Percentiles rank a stretch among this genome's conserved stretches.
Evolutionary conservation across 305 asterid species (phyloP).

Genomic region (Plantago coronopus): DNA sequence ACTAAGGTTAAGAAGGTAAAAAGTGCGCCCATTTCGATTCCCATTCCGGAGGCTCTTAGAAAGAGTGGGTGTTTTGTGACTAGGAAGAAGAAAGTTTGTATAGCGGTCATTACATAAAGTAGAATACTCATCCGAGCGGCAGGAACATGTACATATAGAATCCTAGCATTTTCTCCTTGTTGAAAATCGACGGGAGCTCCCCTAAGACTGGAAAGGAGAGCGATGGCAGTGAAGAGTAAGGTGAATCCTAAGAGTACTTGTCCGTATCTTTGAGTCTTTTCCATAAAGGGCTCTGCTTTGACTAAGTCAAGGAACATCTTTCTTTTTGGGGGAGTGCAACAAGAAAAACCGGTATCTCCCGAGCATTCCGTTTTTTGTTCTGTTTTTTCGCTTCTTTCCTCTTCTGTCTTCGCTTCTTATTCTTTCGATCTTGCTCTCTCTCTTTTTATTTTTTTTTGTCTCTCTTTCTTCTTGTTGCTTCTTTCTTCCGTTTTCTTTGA

Average conservation of each 20-base stretch:
- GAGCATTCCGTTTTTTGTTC: too few species aligned
- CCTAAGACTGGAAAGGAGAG: neutral
- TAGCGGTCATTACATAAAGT: neutral
- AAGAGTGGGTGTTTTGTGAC: constrained; percentile 11
- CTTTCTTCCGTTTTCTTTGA: too few species aligned
- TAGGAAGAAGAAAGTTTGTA: neutral
- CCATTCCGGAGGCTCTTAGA: neutral
- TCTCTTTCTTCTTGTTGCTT: too few species aligned
- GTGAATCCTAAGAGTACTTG: neutral
- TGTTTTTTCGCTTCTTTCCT: too few species aligned
- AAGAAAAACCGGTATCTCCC: too few species aligned
- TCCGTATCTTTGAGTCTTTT: neutral
- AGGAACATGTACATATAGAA: neutral
- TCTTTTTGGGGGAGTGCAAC: too few species aligned
- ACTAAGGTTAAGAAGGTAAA: neutral
- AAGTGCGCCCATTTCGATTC: neutral
- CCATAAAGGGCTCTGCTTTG: neutral
- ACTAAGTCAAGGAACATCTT: too few species aligned
- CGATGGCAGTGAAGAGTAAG: neutral
- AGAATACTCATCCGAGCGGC: neutral
- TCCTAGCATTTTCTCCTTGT: neutral
- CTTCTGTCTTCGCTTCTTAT: too few species aligned
- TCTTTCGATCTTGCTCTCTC: too few species aligned
- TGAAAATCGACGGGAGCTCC: neutral
- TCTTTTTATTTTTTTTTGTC: too few species aligned